Evolutionary conservation across 2,329 filamentous ascomycete genomes (phyloP), one percentile per base, ranked within the genome.

Genomic region (Pseudogymnoascus sp.): DNA sequence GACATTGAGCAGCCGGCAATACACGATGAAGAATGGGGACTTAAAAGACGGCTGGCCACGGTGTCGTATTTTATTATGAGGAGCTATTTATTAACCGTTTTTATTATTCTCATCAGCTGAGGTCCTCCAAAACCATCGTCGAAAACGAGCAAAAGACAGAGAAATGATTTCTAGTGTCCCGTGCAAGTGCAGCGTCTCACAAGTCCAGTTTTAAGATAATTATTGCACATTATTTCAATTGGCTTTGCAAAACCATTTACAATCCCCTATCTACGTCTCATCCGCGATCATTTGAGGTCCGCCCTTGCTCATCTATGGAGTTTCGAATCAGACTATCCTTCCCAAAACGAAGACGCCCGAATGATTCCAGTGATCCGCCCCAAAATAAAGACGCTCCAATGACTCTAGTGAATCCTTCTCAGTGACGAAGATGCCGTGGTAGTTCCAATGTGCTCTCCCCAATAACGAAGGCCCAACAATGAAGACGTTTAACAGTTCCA

Each of bases 181-280:
- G 6, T 53, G 28, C 47, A 53, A 53, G 47, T 53, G 47, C 47
- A 33, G n/a, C 47, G n/a, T 53, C n/a, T 53, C 47, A 53, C 47
- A 53, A 2, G 9, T 18, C 8, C 47, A 53, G 18, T 33, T 30
- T 18, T 12, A 53, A 33, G 47, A 11, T 11, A 15, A 7, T 35
- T 12, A n/a, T n/a, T 59, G 11, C 15, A 28, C 15, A 15, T 41
- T 41, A 15, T 59, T 59, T 59, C 6, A 47, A 20, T 59, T 37
- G 57, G 25, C 57, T 41, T 59, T 25, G 15, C 57, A 59, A 37
- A 35, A 30, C 25, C 35, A 30, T 37, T 25, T 59, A 53, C 59
- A 41, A 33, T 7, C 9, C 47, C 28, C 47, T 33, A 53, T 33
- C 47, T 33, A 53, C 47, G 28, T 20, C 15, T 18, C 28, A 53